Percentiles rank a stretch among this genome's conserved stretches.
Evolutionary conservation across 495 filamentous ascomycete genomes (phyloP).

Genomic region (Monascus purpureus): DNA sequence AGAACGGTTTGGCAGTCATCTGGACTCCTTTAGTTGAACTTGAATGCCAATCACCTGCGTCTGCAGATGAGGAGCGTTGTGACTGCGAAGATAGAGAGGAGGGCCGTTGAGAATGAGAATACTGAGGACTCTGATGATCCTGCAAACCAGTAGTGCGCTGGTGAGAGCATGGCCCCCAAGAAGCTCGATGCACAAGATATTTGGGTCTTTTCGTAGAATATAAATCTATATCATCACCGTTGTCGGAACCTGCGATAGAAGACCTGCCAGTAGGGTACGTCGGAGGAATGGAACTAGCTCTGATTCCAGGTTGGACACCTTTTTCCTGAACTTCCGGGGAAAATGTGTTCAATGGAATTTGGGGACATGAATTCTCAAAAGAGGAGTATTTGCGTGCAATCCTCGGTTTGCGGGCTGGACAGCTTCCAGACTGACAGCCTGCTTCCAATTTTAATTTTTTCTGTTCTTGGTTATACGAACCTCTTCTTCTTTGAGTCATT

Average conservation of each 20-base stretch:
- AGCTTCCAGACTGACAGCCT: constrained; percentile 6
- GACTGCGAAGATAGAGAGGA: neutral
- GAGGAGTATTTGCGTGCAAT: constrained; percentile 24
- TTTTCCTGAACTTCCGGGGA: neutral
- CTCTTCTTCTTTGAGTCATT: constrained; percentile 12
- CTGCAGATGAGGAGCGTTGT: neutral
- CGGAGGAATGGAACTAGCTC: constrained; percentile 5
- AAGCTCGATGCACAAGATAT: constrained; percentile 1
- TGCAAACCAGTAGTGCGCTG: constrained; percentile 1
- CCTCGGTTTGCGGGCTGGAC: constrained; percentile 6
- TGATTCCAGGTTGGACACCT: neutral
- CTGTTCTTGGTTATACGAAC: constrained; percentile 23
- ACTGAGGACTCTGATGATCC: neutral
- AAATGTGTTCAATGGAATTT: neutral
- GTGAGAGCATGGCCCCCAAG: constrained; percentile 7
- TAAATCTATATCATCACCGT: constrained; percentile 10
- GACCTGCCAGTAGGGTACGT: constrained; percentile 4
- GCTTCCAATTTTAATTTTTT: constrained; percentile 9
- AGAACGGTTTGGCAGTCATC: too few relatives aligned
- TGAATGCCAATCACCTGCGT: neutral
- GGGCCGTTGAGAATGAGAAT: neutral
- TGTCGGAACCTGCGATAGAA: constrained; percentile 12
- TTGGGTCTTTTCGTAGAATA: constrained; percentile 3
- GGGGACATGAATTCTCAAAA: constrained; percentile 10
- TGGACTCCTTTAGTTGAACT: too few relatives aligned